Base-by-base conservation (phyloP, 2,329 filamentous ascomycete genomes). In the Periconia macrospinosa region DNA sequence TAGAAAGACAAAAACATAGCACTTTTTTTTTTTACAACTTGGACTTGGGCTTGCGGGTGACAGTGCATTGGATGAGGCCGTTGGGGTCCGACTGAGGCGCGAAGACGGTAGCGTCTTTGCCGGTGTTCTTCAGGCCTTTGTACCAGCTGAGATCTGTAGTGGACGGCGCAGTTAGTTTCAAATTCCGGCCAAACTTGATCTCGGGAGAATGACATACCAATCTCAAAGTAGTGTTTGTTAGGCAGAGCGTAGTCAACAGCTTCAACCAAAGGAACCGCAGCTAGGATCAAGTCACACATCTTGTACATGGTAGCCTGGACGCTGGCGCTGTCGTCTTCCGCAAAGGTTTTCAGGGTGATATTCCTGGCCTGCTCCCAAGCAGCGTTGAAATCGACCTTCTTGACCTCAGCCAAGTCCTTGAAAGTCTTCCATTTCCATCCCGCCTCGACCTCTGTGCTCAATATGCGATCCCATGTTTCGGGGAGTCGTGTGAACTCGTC, bases 221-320 rank as follows among this genome's bases (percentile, higher is more conserved):
- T 88, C 77, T 97, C 93, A 71, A 97, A 97, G 79, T 97, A 97
- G 78, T 99, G 94, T 81, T 97, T 97, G 81, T 99, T 99, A 11
- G 94, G 94, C 68, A 99, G 81, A 9, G 88, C 82, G 73, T 97
- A 97, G 65, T 88, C 84, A 41, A 94, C 90, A 19, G 82, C 81
- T 43, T 88, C 84, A 19, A 92, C 83, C 59, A 87, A 80, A 14
- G 91, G 88, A 20, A 87, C 89, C 19, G 81, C 85, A 9, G 84
- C 88, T 49, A 99, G 81, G 62, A 99, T 96, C 74, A 88, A 81
- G 74, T 93, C 89, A 66, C 85, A 87, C 93, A 99, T 99, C 81
- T 97, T 95, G 81, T 97, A 99, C 94, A 99, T 97, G 56, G 93
- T 97, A 66, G 87, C 88, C 79, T 99, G 94, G 20, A 99, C 94